phyloP scores from a whole-genome alignment of 257 asterid species.

The Gynochthodes officinalis region DNA sequence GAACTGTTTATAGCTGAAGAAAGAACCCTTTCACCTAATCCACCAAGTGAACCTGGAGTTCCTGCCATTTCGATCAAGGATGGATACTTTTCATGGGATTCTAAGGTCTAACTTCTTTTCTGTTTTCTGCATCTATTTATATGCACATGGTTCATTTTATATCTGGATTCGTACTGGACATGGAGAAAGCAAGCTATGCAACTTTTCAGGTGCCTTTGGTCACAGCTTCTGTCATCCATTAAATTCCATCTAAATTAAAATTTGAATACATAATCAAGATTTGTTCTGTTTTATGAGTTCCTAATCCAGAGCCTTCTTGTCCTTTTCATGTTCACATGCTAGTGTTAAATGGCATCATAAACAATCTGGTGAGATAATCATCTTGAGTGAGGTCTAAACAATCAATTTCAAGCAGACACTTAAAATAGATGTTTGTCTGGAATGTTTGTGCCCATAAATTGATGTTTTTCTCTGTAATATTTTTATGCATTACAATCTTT shows the following conservation, averaged over 20 bases:
- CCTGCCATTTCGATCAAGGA: slow-evolving; percentile 77
- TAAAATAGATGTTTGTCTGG: background rate
- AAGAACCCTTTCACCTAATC: slow-evolving; percentile 72
- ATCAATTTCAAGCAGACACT: background rate
- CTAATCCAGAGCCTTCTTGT: background rate
- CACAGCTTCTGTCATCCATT: background rate
- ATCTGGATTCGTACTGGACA: background rate
- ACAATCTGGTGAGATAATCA: background rate
- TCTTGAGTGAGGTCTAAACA: background rate
- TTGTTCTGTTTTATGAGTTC: background rate
- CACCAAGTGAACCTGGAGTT: slow-evolving; percentile 58
- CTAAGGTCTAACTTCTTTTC: slow-evolving; percentile 41
- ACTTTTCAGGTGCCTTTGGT: background rate
- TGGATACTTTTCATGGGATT: slow-evolving; percentile 77
- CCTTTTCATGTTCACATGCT: background rate
- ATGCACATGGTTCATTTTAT: background rate
- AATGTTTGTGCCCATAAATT: background rate
- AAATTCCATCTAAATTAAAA: background rate
- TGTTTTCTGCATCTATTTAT: background rate
- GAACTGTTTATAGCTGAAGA: slow-evolving; percentile 81
- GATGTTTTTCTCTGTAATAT: background rate
- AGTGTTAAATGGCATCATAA: background rate
- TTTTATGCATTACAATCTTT: background rate
- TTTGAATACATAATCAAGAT: background rate
- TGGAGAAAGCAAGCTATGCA: background rate